phyloP scores from a whole-genome alignment of 2,329 filamentous ascomycete species.

The Hypoxylon sp. region DNA sequence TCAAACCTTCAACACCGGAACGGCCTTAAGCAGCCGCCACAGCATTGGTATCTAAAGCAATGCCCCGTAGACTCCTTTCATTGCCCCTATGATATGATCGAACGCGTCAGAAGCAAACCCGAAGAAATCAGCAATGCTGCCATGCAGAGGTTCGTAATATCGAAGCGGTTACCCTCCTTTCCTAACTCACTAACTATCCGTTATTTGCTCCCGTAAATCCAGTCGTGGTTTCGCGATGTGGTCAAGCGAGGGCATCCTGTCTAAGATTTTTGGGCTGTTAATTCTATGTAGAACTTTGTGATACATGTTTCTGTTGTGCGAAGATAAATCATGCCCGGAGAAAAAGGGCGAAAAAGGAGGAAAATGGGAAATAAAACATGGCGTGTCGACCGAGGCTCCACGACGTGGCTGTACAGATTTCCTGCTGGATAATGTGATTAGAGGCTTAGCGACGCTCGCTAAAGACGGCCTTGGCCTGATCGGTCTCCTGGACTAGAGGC shows the following conservation, averaged over 20 bases:
- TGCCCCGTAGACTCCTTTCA: neutral
- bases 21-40: neutral
- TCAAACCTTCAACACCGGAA: conserved; percentile 17
- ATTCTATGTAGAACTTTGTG: conserved; percentile 12
- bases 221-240: conserved; percentile 1
- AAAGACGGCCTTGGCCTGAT: conserved; percentile 39
- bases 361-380: conserved; percentile 3
- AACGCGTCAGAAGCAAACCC: neutral
- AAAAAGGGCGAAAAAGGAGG: conserved; percentile 2
- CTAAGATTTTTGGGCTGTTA: conserved; percentile 19
- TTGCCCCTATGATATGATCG: neutral
- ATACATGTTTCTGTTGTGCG: neutral
- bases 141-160: conserved; percentile 1
- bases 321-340: neutral
- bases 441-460: conserved; percentile 41
- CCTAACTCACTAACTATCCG: neutral
- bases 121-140: conserved; percentile 4
- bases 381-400: neutral
- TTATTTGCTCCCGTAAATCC: conserved; percentile 14
- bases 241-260: conserved; percentile 24
- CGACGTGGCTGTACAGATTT: neutral
- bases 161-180: neutral
- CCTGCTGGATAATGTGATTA: neutral
- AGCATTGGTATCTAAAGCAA: conserved; percentile 1
- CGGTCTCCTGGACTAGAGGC: conserved; percentile 38